A percentile compares a stretch with the other conserved stretches of the same genome.
Conservation (phyloP, 441 rosid genomes). For the Pelargonium myrrhifolium region DNA sequence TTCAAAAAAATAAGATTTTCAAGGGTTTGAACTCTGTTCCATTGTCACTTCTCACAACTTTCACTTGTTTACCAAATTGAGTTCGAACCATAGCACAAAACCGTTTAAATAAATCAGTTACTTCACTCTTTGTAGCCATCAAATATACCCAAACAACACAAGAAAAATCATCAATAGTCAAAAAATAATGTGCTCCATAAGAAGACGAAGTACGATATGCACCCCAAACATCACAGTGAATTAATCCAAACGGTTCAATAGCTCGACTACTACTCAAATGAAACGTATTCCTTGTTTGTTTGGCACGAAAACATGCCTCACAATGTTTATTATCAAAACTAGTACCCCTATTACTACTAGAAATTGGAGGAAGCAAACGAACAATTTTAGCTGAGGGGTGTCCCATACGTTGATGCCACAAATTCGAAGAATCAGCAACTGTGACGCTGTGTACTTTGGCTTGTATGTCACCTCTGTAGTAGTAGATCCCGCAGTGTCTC, state of each 20-base stretch:
- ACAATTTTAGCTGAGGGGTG: background rate
- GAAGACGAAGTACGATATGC: too few relatives aligned
- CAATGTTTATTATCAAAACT: background rate
- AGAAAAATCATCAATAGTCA: constrained; percentile 11
- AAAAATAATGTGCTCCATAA: constrained; percentile 8
- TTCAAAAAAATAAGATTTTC: background rate
- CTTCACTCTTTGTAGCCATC: background rate
- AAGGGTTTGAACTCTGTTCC: background rate
- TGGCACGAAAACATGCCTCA: background rate
- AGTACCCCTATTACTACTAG: background rate
- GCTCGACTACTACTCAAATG: background rate
- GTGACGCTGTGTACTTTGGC: background rate
- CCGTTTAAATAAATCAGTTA: background rate
- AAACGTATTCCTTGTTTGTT: background rate
- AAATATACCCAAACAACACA: constrained; percentile 17
- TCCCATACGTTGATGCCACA: background rate
- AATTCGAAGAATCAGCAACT: background rate
- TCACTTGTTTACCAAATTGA: background rate
- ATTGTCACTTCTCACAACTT: constrained; percentile 15
- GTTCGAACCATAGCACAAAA: background rate
- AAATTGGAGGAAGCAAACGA: background rate
- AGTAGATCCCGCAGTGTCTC: background rate
- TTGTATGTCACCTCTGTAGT: background rate
- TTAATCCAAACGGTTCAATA: background rate
- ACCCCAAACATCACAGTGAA: constrained; percentile 1